phyloP scores from a whole-genome alignment of 2,329 filamentous ascomycete species.

The Herpotrichia juniperi region DNA sequence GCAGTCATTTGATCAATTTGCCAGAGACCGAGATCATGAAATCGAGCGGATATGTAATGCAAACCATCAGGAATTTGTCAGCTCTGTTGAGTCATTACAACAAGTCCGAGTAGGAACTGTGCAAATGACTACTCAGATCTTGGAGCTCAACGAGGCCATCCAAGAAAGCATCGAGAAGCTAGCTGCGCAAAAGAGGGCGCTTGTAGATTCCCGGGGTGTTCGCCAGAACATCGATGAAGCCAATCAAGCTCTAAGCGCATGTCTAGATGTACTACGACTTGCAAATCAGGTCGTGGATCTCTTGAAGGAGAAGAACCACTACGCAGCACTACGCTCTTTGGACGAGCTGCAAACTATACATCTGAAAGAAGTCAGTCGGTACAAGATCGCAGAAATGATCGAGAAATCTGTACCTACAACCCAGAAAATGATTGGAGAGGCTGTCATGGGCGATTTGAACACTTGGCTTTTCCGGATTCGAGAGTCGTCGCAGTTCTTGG shows the following conservation, averaged over 20 bases:
- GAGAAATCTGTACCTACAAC: slow-evolving; percentile 94
- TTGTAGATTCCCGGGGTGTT: slow-evolving; percentile 90
- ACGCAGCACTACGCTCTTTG: slow-evolving; percentile 88
- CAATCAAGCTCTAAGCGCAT: slow-evolving; percentile 85
- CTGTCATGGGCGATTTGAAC: slow-evolving; percentile 95
- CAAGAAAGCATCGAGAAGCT: slow-evolving; percentile 93
- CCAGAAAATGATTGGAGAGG: slow-evolving; percentile 90
- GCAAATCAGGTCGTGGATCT: slow-evolving; percentile 95
- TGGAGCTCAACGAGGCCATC: slow-evolving; percentile 92
- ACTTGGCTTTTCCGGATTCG: slow-evolving; percentile 95
- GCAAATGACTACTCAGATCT: slow-evolving; percentile 84
- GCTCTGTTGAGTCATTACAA: slow-evolving; percentile 92
- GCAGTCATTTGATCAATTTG: slow-evolving; percentile 80
- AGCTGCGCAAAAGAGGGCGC: slow-evolving; percentile 89
- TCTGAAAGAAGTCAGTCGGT: slow-evolving; percentile 90
- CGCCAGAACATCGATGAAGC: slow-evolving; percentile 96
- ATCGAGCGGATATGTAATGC: slow-evolving; percentile 95
- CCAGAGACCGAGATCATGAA: slow-evolving; percentile 83
- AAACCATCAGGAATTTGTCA: slow-evolving; percentile 95
- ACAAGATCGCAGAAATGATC: slow-evolving; percentile 93
- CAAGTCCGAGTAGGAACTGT: slow-evolving; percentile 90
- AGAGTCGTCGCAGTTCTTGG: slow-evolving; percentile 93
- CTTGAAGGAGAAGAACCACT: slow-evolving; percentile 91
- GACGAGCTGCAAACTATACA: slow-evolving; percentile 97
- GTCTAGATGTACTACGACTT: slow-evolving; percentile 86